Percentiles rank a stretch among this genome's conserved stretches.
Conservation (phyloP, 331 rosid genomes). For the Stylosanthes scabra region DNA sequence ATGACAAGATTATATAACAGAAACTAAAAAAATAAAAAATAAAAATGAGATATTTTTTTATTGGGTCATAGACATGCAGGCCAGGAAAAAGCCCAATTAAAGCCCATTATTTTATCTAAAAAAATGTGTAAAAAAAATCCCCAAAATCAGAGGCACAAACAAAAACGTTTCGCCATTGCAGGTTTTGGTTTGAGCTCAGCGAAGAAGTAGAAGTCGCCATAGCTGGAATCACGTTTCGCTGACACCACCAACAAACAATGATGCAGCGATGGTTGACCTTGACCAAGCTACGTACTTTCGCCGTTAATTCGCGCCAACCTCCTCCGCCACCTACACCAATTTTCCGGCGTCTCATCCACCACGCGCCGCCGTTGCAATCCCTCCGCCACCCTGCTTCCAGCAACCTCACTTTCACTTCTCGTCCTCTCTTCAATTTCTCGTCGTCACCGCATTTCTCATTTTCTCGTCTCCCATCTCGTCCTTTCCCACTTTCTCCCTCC, state of each 20-base stretch:
- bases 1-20: no score
- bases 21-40: no score
- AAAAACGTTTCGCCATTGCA: not conserved
- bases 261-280: slow-evolving; percentile 62
- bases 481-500: slow-evolving; percentile 46
- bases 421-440: slow-evolving; percentile 46
- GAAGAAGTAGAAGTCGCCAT: slow-evolving; percentile 15
- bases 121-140: not conserved
- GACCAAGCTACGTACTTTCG: slow-evolving; percentile 60
- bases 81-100: not conserved
- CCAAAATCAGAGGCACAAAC: slow-evolving; percentile 5
- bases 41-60: no score
- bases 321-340: slow-evolving; percentile 41
- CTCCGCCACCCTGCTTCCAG: slow-evolving; percentile 54
- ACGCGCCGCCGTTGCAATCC: slow-evolving; percentile 42
- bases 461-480: slow-evolving; percentile 37
- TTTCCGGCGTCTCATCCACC: slow-evolving; percentile 63
- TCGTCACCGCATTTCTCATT: slow-evolving; percentile 39
- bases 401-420: slow-evolving; percentile 45
- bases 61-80: no score
- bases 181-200: slow-evolving; percentile 14
- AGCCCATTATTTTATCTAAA: not conserved
- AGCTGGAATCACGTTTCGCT: slow-evolving; percentile 29
- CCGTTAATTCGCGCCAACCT: slow-evolving; percentile 48
- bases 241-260: slow-evolving; percentile 43